Evolutionary conservation across 345 rosid species (phyloP).

Genomic region (Psidium guajava): DNA sequence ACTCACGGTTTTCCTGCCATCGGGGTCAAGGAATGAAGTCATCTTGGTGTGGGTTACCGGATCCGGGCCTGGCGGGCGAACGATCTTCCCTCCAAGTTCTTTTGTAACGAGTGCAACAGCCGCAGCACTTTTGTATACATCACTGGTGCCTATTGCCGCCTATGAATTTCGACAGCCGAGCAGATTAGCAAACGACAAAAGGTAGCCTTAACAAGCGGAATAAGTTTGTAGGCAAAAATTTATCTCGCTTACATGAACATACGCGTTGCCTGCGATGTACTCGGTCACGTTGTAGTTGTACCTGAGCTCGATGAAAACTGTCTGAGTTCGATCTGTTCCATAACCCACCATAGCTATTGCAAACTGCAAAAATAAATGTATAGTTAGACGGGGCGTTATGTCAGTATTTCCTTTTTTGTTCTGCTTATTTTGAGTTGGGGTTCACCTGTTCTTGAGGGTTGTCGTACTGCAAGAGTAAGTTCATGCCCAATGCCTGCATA

Average conservation of each 20-base stretch:
- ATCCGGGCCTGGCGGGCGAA: conserved; percentile 26
- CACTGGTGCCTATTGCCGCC: conserved; percentile 28
- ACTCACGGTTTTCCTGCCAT: conserved; percentile 36
- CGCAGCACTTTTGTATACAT: conserved; percentile 33
- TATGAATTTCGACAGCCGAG: neutral
- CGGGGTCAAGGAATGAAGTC: conserved; percentile 32
- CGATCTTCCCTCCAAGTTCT: conserved; percentile 32
- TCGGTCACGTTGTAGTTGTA: conserved; percentile 30
- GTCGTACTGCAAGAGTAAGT: conserved; percentile 17
- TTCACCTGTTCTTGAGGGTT: conserved; percentile 26
- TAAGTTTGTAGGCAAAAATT: neutral
- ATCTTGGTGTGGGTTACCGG: conserved; percentile 25
- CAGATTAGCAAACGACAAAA: neutral
- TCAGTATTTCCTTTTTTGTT: neutral
- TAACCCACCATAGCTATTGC: conserved; percentile 39
- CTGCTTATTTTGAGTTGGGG: neutral
- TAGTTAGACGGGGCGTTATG: neutral
- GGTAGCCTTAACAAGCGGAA: neutral
- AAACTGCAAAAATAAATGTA: conserved; percentile 9
- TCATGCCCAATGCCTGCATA: conserved; percentile 37
- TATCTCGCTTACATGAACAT: conserved; percentile 15
- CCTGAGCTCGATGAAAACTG: conserved; percentile 26
- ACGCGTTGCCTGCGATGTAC: conserved; percentile 29
- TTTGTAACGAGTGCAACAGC: conserved; percentile 16
- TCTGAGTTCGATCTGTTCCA: conserved; percentile 18